Percentiles rank a stretch among this genome's conserved stretches.
These are phyloP conservation scores for Acer yangbiense DNA, from an alignment of 345 rosid genomes.

Conservation along the genomic window DNA sequence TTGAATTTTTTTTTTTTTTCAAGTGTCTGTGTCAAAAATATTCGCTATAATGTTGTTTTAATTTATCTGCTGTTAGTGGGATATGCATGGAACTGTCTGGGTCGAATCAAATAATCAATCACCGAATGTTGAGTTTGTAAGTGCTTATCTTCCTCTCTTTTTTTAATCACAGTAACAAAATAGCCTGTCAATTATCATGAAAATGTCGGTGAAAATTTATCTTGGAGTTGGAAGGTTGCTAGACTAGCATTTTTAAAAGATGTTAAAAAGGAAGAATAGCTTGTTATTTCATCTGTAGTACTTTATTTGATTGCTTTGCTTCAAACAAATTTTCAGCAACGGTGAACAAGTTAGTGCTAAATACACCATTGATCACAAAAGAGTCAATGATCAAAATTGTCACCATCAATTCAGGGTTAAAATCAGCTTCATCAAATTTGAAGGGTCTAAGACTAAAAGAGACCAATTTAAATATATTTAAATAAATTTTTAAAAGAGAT, in stretches of 20 bases:
- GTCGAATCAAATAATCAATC: neutral
- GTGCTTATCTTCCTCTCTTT: neutral
- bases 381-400: no score
- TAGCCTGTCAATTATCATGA: neutral
- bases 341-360: neutral
- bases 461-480: no score
- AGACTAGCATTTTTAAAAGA: neutral
- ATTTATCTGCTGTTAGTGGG: neutral
- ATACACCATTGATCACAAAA: neutral
- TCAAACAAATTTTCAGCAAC: neutral
- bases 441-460: no score
- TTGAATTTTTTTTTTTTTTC: neutral
- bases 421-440: no score
- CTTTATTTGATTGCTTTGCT: neutral
- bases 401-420: no score
- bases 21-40: constrained; percentile 10
- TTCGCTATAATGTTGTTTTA: neutral
- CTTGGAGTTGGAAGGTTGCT: neutral
- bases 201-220: neutral
- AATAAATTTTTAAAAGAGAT: no score
- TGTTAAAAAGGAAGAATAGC: neutral
- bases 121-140: constrained; percentile 3
- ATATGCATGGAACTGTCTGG: neutral
- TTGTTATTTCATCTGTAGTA: neutral
- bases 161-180: neutral